Evolutionary conservation across 352 stramenopile species (phyloP), one percentile per base, ranked within the genome.

Genomic region (Phytophthora colocasiae): DNA sequence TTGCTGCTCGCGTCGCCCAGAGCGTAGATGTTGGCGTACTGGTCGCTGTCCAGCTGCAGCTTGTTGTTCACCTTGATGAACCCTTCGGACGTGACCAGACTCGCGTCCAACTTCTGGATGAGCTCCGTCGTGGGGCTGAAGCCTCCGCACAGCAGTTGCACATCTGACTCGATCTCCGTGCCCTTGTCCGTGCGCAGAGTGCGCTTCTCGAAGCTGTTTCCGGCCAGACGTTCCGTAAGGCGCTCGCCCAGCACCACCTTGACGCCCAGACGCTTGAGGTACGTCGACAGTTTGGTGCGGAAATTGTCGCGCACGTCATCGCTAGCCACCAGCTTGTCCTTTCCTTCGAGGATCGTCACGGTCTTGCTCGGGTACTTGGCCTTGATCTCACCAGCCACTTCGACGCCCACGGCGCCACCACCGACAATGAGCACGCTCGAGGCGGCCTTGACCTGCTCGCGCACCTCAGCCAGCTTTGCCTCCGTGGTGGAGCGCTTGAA

Each of bases 321-420:
- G 43, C 57, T 60, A 0, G 62, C 63, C 9, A 87, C 53, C 32
- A 90, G 65, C 49, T 73, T 57, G 14, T 68, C 54, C 3, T 68
- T 66, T 5, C 54, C 58, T 19, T 87, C 70, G 34, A 89, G 49
- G 50, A 91, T 80, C 29, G 78, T 89, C 17, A 91, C 78, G 11
- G 49, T 76, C 63, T 91, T 91, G 45, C 56, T 65, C 29, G 81
- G 80, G 69, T 78, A 88, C 54, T 81, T 75, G 34, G 60, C 38
- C 17, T 77, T 75, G 59, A 91, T 87, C 49, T 89, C 81, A 11
- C 72, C 81, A 0, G 81, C 81, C 50, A 91, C 63, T 57, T 91
- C 81, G 27, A 78, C 72, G 19, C 80, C 81, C 17, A 91, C 80
- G 8, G 80, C 60, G 17, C 83, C 83, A 26, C 80, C 83, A n/a